Percentiles rank a stretch among this genome's conserved stretches.
Evolutionary conservation across 805 yeast genomes (phyloP).

Genomic region (Starmerella apis): DNA sequence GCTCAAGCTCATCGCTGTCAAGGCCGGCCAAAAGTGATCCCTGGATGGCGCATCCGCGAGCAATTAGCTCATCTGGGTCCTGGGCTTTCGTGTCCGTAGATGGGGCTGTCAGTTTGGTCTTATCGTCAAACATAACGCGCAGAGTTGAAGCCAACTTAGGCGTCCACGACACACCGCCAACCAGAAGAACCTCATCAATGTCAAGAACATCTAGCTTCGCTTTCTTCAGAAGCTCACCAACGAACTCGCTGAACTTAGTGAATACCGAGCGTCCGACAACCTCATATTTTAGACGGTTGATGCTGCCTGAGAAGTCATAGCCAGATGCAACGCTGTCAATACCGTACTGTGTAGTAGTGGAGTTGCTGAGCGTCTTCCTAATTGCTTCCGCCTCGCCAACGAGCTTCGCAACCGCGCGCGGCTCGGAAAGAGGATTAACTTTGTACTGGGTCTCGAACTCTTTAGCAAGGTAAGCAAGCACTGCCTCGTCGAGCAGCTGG

Average conservation of each 20-base stretch:
- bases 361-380: slow-evolving; percentile 86
- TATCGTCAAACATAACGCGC: slow-evolving; percentile 66
- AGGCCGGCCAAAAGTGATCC: slow-evolving; percentile 70
- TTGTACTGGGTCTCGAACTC: slow-evolving; percentile 86
- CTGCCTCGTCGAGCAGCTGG: slow-evolving; percentile 65
- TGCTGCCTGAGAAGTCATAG: slow-evolving; percentile 79
- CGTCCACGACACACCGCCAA: slow-evolving; percentile 86
- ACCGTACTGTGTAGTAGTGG: slow-evolving; percentile 78
- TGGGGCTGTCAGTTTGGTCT: slow-evolving; percentile 63
- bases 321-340: slow-evolving; percentile 93
- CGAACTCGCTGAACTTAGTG: slow-evolving; percentile 63
- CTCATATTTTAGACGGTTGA: slow-evolving; percentile 91
- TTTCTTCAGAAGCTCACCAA: slow-evolving; percentile 61
- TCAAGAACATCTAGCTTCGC: slow-evolving; percentile 79
- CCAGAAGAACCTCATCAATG: slow-evolving; percentile 80
- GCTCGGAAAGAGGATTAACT: slow-evolving; percentile 67
- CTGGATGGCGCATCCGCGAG: slow-evolving; percentile 95
- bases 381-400: slow-evolving; percentile 70
- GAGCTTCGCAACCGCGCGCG: slow-evolving; percentile 82
- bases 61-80: slow-evolving; percentile 78
- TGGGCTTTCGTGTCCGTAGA: slow-evolving; percentile 60
- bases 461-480: slow-evolving; percentile 75
- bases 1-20: slow-evolving; percentile 77
- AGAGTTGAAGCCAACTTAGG: slow-evolving; percentile 80
- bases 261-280: slow-evolving; percentile 71